Evolutionary conservation across 129 eudicot genomes (phyloP).

Genomic region (Flaveria trinervia): DNA sequence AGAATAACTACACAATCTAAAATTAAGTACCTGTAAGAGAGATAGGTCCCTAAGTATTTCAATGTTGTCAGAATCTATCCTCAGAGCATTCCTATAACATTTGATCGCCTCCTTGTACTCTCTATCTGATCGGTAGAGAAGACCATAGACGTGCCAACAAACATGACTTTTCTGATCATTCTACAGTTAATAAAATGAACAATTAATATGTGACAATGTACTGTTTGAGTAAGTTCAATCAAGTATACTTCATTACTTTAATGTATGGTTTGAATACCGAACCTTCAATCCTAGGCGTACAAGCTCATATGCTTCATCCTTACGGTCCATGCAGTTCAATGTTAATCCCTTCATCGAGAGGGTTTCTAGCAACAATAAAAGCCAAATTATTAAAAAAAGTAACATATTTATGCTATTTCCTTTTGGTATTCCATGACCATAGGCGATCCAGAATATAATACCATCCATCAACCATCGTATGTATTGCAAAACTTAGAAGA

Average conservation of each 20-base stretch:
- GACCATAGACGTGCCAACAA: constrained; percentile 99
- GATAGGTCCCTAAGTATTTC: constrained; percentile 95
- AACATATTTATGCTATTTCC: constrained; percentile 8
- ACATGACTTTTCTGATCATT: constrained; percentile 99
- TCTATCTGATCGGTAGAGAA: constrained; percentile 95
- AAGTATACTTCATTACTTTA: constrained; percentile 8
- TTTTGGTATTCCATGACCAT: neutral
- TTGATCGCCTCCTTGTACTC: constrained; percentile 98
- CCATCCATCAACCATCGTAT: neutral
- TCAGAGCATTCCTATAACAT: constrained; percentile 94
- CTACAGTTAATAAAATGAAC: constrained; percentile 45
- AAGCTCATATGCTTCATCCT: constrained; percentile 96
- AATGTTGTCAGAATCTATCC: constrained; percentile 97
- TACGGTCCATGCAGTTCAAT: constrained; percentile 99
- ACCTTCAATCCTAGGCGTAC: constrained; percentile 98
- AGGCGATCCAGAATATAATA: neutral
- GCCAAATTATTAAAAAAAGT: neutral
- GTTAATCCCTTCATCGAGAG: constrained; percentile 96
- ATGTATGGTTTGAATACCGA: constrained; percentile 17
- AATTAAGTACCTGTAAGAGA: constrained; percentile 76
- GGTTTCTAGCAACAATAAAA: constrained; percentile 58
- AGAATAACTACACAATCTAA: neutral
- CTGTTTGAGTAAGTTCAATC: neutral
- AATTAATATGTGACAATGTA: neutral
- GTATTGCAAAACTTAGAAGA: neutral